Conservation (phyloP, 2,329 filamentous ascomycete genomes). For the Ophiostoma sp. region DNA sequence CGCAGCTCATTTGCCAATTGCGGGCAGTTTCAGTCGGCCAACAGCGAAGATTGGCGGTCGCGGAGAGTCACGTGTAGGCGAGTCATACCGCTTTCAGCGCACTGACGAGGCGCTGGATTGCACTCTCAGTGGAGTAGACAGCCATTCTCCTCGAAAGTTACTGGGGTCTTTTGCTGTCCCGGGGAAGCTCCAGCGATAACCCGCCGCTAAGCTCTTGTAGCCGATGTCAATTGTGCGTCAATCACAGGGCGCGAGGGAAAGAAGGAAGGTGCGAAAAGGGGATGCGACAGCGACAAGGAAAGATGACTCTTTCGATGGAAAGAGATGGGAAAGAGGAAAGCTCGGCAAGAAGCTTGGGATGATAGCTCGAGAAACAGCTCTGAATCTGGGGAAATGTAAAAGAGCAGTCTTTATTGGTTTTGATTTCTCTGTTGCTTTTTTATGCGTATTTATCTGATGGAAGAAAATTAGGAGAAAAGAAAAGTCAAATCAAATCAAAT, state of each 20-base stretch:
- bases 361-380: background rate
- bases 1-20: constrained; percentile 11
- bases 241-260: background rate
- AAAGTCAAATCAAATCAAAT: background rate
- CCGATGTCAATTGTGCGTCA: constrained; percentile 1
- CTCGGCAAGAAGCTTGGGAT: background rate
- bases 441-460: background rate
- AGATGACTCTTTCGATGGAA: background rate
- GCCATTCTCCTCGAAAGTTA: too few species aligned
- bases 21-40: background rate
- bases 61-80: constrained; percentile 2
- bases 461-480: background rate
- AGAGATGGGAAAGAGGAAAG: background rate
- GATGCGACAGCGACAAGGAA: background rate
- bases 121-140: background rate
- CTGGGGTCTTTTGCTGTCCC: background rate
- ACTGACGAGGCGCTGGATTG: too few species aligned
- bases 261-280: too few species aligned
- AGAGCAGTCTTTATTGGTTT: background rate
- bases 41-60: background rate
- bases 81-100: background rate
- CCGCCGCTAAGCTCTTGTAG: background rate
- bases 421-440: background rate
- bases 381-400: background rate
- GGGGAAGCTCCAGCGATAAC: background rate